These are phyloP conservation scores for Chlamydomonas sp. DNA, from an alignment of 139 green algal species.

Conservation along the genomic window DNA sequence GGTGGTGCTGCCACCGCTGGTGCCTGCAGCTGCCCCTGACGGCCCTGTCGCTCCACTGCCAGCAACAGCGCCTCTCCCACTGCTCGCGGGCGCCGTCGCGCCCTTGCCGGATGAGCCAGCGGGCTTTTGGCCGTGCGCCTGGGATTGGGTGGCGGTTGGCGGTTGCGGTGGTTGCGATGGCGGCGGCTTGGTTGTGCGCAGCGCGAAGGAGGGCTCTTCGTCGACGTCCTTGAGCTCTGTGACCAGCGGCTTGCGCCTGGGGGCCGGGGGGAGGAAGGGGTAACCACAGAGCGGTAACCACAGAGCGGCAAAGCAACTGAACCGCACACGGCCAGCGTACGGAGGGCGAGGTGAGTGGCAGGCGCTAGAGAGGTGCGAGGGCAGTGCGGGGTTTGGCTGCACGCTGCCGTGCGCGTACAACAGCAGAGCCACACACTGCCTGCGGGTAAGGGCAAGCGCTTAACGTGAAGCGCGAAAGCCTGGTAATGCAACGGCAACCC, in stretches of 20 bases:
- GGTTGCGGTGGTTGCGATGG: not conserved
- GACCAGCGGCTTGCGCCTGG: constrained; percentile 57
- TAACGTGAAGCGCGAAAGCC: too few relatives aligned
- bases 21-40: not conserved
- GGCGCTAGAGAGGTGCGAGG: too few relatives aligned
- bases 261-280: not conserved
- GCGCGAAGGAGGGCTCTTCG: constrained; percentile 58
- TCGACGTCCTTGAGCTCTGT: constrained; percentile 52
- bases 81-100: too few relatives aligned
- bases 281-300: not conserved
- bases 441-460: too few relatives aligned
- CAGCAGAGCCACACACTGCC: too few relatives aligned
- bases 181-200: constrained; percentile 45
- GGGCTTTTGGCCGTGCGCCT: not conserved
- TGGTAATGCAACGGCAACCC: too few relatives aligned
- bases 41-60: not conserved
- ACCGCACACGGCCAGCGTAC: not conserved
- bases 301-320: not conserved
- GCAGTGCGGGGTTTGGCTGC: too few relatives aligned
- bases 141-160: not conserved
- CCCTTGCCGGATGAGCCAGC: too few relatives aligned
- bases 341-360: too few relatives aligned
- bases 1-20: constrained; percentile 3
- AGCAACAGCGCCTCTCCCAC: too few relatives aligned
- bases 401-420: too few relatives aligned